A percentile compares a stretch with the other conserved stretches of the same genome.
These are phyloP conservation scores for Penicillium thymicola DNA, from an alignment of 2,329 filamentous ascomycete species.

Conservation along the genomic window DNA sequence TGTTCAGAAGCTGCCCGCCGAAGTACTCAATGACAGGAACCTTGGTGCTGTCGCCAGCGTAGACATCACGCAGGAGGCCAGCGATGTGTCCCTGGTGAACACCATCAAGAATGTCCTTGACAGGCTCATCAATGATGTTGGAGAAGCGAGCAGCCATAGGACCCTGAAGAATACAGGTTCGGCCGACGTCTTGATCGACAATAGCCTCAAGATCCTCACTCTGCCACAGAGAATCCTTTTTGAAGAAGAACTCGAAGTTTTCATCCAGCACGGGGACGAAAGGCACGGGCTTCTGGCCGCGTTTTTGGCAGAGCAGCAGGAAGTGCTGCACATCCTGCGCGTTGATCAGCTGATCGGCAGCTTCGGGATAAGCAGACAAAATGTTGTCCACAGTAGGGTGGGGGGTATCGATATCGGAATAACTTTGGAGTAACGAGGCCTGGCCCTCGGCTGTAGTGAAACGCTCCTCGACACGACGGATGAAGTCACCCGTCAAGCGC, in stretches of 20 bases:
- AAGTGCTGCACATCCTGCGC: conserved; percentile 98
- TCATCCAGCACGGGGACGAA: conserved; percentile 95
- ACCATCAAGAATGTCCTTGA: conserved; percentile 89
- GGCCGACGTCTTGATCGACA: conserved; percentile 89
- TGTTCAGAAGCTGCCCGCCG: conserved; percentile 74
- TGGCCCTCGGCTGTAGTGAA: conserved; percentile 72
- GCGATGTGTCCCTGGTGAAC: conserved; percentile 88
- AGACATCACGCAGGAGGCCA: conserved; percentile 73
- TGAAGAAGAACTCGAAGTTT: conserved; percentile 99
- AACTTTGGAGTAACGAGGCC: conserved; percentile 82
- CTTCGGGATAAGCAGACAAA: conserved; percentile 77
- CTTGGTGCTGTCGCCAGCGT: conserved; percentile 66
- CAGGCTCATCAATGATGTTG: conserved; percentile 83
- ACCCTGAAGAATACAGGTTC: conserved; percentile 94
- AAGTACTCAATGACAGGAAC: conserved; percentile 94
- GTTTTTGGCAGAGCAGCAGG: conserved; percentile 84
- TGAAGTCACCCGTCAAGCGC: conserved; percentile 87
- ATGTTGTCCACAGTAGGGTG: conserved; percentile 76
- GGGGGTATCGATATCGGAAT: conserved; percentile 80
- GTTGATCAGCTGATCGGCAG: conserved; percentile 88
- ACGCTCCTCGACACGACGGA: conserved; percentile 93
- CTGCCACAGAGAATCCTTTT: conserved; percentile 99
- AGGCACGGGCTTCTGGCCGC: conserved; percentile 91
- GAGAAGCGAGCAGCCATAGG: conserved; percentile 91
- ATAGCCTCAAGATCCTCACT: conserved; percentile 96